Percentiles rank a stretch among this genome's conserved stretches.
These are phyloP conservation scores for Paecilomyces niveus DNA, from an alignment of 2,329 filamentous ascomycete genomes.

Conservation along the genomic window DNA sequence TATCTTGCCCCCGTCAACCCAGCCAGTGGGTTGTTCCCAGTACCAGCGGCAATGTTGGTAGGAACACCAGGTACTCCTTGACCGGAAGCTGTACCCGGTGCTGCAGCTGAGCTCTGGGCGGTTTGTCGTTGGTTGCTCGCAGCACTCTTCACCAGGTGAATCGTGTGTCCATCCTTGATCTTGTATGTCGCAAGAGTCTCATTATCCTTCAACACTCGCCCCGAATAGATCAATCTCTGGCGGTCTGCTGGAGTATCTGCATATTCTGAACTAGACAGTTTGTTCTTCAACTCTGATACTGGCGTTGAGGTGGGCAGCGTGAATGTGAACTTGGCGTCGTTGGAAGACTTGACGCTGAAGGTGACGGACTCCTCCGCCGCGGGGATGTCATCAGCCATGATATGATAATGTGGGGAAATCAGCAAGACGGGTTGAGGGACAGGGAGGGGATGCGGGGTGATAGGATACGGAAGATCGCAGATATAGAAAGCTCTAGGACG, in stretches of 20 bases:
- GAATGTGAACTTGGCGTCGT: constrained; percentile 74
- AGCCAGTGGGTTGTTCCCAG: constrained; percentile 80
- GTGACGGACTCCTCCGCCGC: constrained; percentile 67
- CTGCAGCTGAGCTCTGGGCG: constrained; percentile 36
- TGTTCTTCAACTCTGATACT: constrained; percentile 80
- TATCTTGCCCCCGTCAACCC: constrained; percentile 88
- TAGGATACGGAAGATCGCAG: not conserved
- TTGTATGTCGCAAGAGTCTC: constrained; percentile 82
- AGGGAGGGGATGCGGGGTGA: not conserved
- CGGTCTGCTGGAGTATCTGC: constrained; percentile 82
- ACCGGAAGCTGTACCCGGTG: constrained; percentile 23
- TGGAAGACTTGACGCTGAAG: constrained; percentile 98
- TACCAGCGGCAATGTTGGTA: constrained; percentile 42
- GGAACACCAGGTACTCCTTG: constrained; percentile 35
- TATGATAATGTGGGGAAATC: constrained; percentile 6
- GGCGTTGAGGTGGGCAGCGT: constrained; percentile 71
- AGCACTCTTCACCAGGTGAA: constrained; percentile 94
- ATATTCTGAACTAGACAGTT: constrained; percentile 71
- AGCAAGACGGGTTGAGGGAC: not conserved
- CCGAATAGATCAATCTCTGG: constrained; percentile 95
- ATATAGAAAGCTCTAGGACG: not conserved
- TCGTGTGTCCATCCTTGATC: constrained; percentile 90
- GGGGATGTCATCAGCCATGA: constrained; percentile 35
- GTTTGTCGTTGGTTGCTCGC: constrained; percentile 68
- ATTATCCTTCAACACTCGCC: constrained; percentile 90